A percentile compares a stretch with the other conserved stretches of the same genome.
phyloP scores from a whole-genome alignment of 2,329 filamentous ascomycete species.

The Hirsutella thompsonii region DNA sequence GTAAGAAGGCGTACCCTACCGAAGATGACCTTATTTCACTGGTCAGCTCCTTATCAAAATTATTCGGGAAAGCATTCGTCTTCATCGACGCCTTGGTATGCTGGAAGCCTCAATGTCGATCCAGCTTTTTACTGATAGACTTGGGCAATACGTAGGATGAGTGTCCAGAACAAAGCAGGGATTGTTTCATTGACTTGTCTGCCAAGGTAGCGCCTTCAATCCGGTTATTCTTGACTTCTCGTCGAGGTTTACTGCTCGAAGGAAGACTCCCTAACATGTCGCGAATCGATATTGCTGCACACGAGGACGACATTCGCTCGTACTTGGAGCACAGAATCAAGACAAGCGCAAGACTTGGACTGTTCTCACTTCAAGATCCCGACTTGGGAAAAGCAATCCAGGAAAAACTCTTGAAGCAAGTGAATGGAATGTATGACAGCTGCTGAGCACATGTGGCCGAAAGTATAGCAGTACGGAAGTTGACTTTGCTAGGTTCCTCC shows the following conservation, averaged over 20 bases:
- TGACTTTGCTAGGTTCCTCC: constrained; percentile 2
- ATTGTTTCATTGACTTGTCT: constrained; percentile 1
- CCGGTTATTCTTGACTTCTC: constrained; percentile 3
- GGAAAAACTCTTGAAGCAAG: constrained; percentile 2
- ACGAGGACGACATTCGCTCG: constrained; percentile 1
- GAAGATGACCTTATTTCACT: constrained; percentile 4
- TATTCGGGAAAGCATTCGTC: constrained; percentile 2
- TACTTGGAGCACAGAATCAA: constrained; percentile 2
- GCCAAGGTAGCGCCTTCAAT: constrained; percentile 1
- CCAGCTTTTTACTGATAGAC: not conserved
- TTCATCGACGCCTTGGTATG: constrained; percentile 6
- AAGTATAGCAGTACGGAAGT: too few species aligned
- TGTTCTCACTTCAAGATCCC: constrained; percentile 1
- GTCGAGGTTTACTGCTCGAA: constrained; percentile 2
- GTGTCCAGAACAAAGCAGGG: constrained; percentile 3
- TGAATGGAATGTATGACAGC: constrained; percentile 4
- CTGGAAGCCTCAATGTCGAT: not conserved
- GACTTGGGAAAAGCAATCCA: not conserved
- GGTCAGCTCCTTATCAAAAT: constrained; percentile 1
- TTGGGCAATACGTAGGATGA: constrained; percentile 3
- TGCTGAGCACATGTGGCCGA: too few species aligned
- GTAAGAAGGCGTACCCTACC: constrained; percentile 3
- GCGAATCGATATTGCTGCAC: constrained; percentile 1
- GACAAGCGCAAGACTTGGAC: constrained; percentile 2
- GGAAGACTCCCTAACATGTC: not conserved